Evolutionary conservation across 352 stramenopile species (phyloP), one percentile per base, ranked within the genome.

Genomic region (Phytophthora crassamura): DNA sequence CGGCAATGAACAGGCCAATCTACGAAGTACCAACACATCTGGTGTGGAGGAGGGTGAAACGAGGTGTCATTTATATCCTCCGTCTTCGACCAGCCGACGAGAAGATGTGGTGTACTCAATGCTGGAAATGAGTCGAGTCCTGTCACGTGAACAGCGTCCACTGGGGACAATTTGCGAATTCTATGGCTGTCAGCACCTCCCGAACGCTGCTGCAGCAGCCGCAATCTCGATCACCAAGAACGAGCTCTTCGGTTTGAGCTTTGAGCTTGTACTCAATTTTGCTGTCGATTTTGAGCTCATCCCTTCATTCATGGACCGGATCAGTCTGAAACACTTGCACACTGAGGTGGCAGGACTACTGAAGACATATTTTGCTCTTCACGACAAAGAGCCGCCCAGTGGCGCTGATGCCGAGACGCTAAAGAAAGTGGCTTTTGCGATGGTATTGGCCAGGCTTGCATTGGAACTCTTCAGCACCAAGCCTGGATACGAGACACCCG

Each of bases 231-330:
- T 74, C 4, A 39, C 66, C 4, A 87, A 83, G 34, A 74, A 80
- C 5, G 80, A 91, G 8, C 64, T 84, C 0, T 74, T 89, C 18
- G 78, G 77, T 7, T 65, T 91, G n/a, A 84, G 69, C 34, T 90
- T 87, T 25, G 79, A 90, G 28, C 50, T 89, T 1, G 30, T 93
- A 28, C 74, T 94, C 10, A 78, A 75, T 52, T 93, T 94, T 46
- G 80, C 86, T 20, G 80, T 93, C 55, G 86, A 94, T 33, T 94
- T 94, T 49, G 86, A 93, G 43, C 77, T 94, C 52, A 85, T 93
- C 30, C 82, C 84, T 18, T 83, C 84, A 12, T 91, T 94, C 45
- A 90, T 94, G 74, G 86, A 94, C 47, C 84, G 86, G 0, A 56
- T 91, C 8, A 91, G 78, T 39, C 69, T 93, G n/a, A 91, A 87